phyloP scores from a whole-genome alignment of 495 filamentous ascomycete species.

The Podospora comata region DNA sequence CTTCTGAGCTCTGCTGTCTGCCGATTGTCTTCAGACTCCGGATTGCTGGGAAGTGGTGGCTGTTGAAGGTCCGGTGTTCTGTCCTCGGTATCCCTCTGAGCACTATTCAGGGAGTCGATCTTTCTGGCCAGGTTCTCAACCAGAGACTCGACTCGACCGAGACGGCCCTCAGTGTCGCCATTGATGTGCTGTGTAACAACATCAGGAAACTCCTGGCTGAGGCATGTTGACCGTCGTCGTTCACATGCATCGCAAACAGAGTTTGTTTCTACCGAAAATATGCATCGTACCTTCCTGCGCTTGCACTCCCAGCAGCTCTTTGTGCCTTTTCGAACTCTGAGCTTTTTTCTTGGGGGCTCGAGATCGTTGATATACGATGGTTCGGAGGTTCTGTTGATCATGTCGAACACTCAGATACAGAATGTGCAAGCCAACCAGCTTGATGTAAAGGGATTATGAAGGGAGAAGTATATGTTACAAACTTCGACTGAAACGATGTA shows the following conservation, averaged over 20 bases:
- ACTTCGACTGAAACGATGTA: neutral
- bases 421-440: neutral
- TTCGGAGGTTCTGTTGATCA: neutral
- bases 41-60: neutral
- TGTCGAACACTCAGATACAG: neutral
- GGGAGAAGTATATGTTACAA: neutral
- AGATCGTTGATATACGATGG: neutral
- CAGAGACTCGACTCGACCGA: slow-evolving; percentile 30
- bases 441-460: neutral
- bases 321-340: slow-evolving; percentile 47
- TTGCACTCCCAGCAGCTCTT: slow-evolving; percentile 55
- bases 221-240: slow-evolving; percentile 39
- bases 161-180: slow-evolving; percentile 18
- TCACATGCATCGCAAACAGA: slow-evolving; percentile 43
- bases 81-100: neutral
- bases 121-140: slow-evolving; percentile 29
- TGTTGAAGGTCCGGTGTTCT: neutral
- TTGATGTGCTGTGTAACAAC: slow-evolving; percentile 9
- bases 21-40: too few species aligned
- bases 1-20: neutral
- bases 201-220: slow-evolving; percentile 45
- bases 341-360: neutral
- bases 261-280: slow-evolving; percentile 33
- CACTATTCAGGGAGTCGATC: neutral
- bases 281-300: slow-evolving; percentile 48